Conservation (phyloP, 2,329 filamentous ascomycete species). For the Aspergillus sp. region DNA sequence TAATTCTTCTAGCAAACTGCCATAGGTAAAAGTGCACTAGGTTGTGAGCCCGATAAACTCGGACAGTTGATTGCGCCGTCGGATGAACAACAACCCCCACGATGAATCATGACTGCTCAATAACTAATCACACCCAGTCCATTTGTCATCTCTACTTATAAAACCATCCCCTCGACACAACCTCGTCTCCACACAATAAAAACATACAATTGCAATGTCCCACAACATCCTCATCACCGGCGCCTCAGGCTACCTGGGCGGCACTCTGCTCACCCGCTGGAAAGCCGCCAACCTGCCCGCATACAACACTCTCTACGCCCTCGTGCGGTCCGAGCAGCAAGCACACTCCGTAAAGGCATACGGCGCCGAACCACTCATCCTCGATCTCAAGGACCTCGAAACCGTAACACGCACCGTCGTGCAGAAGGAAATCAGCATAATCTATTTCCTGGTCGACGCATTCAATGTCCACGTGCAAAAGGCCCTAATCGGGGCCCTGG, state of each 20-base stretch:
- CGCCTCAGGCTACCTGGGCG: slow-evolving; percentile 55
- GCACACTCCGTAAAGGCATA: slow-evolving; percentile 47
- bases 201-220: background rate
- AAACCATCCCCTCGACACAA: too few relatives aligned
- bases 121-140: too few relatives aligned
- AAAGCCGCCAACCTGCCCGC: slow-evolving; percentile 38
- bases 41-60: too few relatives aligned
- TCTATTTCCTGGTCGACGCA: slow-evolving; percentile 52
- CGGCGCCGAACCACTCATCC: slow-evolving; percentile 41
- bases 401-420: slow-evolving; percentile 41
- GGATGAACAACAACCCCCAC: too few relatives aligned
- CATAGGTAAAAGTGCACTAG: too few relatives aligned
- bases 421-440: slow-evolving; percentile 47
- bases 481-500: slow-evolving; percentile 49
- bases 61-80: too few relatives aligned
- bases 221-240: slow-evolving; percentile 44
- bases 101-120: too few relatives aligned
- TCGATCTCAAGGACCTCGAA: slow-evolving; percentile 25
- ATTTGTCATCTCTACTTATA: too few relatives aligned
- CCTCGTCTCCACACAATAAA: too few relatives aligned
- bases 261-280: slow-evolving; percentile 48
- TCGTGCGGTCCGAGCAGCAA: slow-evolving; percentile 50
- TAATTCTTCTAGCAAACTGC: too few relatives aligned
- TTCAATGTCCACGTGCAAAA: slow-evolving; percentile 25
- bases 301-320: slow-evolving; percentile 48